Evolutionary conservation across 257 asterid genomes (phyloP), one percentile per base, ranked within the genome.

Genomic region (Solanum verrucosum): DNA sequence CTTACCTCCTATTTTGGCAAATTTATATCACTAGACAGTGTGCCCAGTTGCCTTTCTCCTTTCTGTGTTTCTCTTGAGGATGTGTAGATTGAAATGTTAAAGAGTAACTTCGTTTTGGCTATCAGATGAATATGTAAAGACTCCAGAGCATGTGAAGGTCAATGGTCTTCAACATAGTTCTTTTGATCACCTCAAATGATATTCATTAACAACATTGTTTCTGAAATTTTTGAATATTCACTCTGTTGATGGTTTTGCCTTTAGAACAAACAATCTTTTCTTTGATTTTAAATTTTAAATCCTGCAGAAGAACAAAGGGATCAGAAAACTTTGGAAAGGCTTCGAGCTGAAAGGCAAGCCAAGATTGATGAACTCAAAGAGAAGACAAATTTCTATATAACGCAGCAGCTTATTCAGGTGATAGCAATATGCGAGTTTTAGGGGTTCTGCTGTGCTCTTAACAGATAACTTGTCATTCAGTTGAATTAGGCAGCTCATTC

Each of bases 391-490:
- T 96, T 93, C 92, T 96, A 96, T 90, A 88, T 83, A 4, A 95
- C 98, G 21, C 99, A 95, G 91, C 98, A 95, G 91, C 92, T 96
- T 83, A 96, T 96, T 91, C 98, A 96, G 98, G 98, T 96, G 89
- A 88, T 84, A 86, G 25, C 29, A 37, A 42, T 7, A 37, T 82
- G 81, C 7, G 33, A 49, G 33, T 59, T 65, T 59, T 12, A 21
- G 37, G 60, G 74, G 20, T 84, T 5, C 71, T 56, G 1, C 42
- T 29, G 29, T 46, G 68, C 85, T 81, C 68, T 79, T 46, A 5
- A 29, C 42, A 16, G 70, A 29, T 9, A 46, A 46, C 12, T 81
- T 81, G 3, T 27, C 68, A 52, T 27, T 46, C 42, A 46, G 25
- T 79, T 85, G 56, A 27, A 71, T 78, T 63, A 46, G 60, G 91